These are phyloP conservation scores for Boletus barrowsii DNA, from an alignment of 768 basidiomycete species.

Conservation along the genomic window DNA sequence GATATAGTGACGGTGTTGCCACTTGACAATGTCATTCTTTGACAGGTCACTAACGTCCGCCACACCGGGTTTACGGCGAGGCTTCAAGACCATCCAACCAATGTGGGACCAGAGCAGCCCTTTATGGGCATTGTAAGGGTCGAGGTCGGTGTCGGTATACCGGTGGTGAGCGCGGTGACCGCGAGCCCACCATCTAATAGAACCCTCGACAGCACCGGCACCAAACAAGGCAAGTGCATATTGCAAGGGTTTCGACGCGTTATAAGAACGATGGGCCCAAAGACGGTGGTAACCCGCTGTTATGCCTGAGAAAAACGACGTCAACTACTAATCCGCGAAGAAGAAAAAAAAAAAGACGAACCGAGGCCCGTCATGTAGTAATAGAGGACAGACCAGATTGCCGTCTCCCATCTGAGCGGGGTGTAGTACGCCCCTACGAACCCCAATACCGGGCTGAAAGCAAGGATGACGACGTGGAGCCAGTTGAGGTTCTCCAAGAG, in stretches of 20 bases:
- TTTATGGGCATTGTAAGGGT: constrained; percentile 91
- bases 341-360: constrained; percentile 40
- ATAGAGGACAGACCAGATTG: constrained; percentile 61
- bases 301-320: constrained; percentile 51
- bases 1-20: constrained; percentile 86
- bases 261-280: constrained; percentile 96
- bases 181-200: constrained; percentile 98
- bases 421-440: constrained; percentile 69
- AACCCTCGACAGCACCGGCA: constrained; percentile 92
- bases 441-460: constrained; percentile 69
- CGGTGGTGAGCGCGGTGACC: constrained; percentile 97
- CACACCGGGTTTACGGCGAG: constrained; percentile 82
- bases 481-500: constrained; percentile 65
- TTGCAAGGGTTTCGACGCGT: constrained; percentile 82
- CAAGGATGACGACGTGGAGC: constrained; percentile 71
- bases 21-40: constrained; percentile 74
- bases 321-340: constrained; percentile 24
- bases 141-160: constrained; percentile 95
- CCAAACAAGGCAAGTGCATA: constrained; percentile 82
- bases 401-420: constrained; percentile 69
- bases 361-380: constrained; percentile 84
- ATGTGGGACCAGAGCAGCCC: constrained; percentile 86
- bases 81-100: constrained; percentile 93
- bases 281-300: constrained; percentile 96
- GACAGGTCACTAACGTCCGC: constrained; percentile 87